A percentile compares a stretch with the other conserved stretches of the same genome.
These are phyloP conservation scores for Aschersonia sp. DNA, from an alignment of 2,329 filamentous ascomycete species.

Conservation along the genomic window DNA sequence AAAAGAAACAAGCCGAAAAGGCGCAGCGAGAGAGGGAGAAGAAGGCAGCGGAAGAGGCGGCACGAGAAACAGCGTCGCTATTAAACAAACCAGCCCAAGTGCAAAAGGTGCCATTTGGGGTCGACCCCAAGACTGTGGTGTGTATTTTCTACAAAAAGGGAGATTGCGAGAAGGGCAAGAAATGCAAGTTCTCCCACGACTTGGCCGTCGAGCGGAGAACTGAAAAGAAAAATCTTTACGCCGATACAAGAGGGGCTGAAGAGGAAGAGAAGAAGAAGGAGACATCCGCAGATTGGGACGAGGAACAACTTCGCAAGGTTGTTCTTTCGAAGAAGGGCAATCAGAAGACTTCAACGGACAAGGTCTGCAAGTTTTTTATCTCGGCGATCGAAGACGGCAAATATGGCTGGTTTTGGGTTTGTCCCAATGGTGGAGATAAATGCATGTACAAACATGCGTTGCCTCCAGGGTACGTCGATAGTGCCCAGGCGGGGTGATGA, in stretches of 20 bases:
- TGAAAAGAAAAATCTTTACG: conserved; percentile 84
- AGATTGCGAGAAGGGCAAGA: conserved; percentile 89
- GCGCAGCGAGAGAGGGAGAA: conserved; percentile 69
- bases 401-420: conserved; percentile 98
- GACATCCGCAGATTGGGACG: conserved; percentile 93
- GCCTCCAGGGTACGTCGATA: conserved; percentile 65
- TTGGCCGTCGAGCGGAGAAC: conserved; percentile 77
- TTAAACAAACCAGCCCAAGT: conserved; percentile 85
- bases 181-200: conserved; percentile 98
- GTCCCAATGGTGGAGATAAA: conserved; percentile 90
- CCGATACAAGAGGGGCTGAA: conserved; percentile 56
- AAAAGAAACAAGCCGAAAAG: conserved; percentile 59
- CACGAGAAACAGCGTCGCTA: conserved; percentile 63
- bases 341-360: conserved; percentile 86
- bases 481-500: not conserved
- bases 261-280: conserved; percentile 78
- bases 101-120: conserved; percentile 96
- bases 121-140: conserved; percentile 93
- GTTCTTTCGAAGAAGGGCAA: conserved; percentile 96
- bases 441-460: conserved; percentile 98
- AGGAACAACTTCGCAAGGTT: conserved; percentile 83
- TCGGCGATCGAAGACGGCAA: conserved; percentile 95
- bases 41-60: conserved; percentile 73
- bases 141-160: conserved; percentile 98
- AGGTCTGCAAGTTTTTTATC: conserved; percentile 98